Base-by-base conservation (phyloP, 2,329 filamentous ascomycete species). In the Rutstroemia sydowiana region DNA sequence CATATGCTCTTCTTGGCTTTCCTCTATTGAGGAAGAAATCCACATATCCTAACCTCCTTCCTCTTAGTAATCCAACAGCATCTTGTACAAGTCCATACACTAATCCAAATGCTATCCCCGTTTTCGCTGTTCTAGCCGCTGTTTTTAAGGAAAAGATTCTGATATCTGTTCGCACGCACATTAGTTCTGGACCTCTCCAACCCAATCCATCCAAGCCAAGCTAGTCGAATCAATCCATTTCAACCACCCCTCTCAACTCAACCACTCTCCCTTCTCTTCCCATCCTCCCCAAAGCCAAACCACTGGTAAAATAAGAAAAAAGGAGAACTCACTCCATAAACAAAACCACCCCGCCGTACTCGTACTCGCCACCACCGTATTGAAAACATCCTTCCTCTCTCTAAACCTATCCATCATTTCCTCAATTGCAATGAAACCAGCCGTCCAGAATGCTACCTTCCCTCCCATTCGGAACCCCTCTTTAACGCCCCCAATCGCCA, bases 291-390 rank as follows among this genome's bases (percentile, higher is more conserved):
- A 37, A 16, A 20, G 16, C 34, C 14, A 18, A 30, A 20, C 21
- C 1, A 5, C 23, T n/a, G 36, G 49, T 16, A 43, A 48, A 16
- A 40, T 42, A 18, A 28, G 39, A 37, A 34, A 41, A 49, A 21
- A 41, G 26, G 37, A 45, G 39, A 21, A 48, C 84, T 66, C 76
- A 91, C 89, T 87, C 80, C 87, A 86, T 53, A 90, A 72, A 66
- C 90, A 95, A 74, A 95, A 96, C 8, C 83, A 76, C 2, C 92
- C 92, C 0, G 91, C 88, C 32, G 93, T 85, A 0, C 87, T 86
- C 67, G 95, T 73, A 43, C 88, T 91, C 23, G 93, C 90, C 53
- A 91, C 76, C 5, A 89, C 81, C 1, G 88, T 95, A 58, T 86
- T 92, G 61, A 88, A 66, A 63, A 90, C 83, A 69, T 97, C 92